Base-by-base conservation (phyloP, 2,329 filamentous ascomycete species). In the Zymoseptoria crescenta region DNA sequence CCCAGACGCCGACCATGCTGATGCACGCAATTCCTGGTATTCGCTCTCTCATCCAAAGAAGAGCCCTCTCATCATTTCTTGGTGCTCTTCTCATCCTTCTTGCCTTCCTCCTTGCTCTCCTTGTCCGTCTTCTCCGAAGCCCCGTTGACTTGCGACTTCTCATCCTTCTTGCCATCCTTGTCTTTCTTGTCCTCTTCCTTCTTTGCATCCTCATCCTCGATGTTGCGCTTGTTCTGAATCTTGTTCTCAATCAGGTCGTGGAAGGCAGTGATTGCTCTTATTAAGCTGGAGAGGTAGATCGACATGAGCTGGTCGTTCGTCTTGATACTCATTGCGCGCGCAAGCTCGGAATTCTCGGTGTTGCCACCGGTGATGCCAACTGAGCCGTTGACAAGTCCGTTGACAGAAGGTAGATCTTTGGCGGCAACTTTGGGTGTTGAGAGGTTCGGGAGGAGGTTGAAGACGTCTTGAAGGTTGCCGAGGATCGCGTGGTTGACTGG, bases 231-330 rank as follows among this genome's bases (percentile, higher is more conserved):
- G 78, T 99, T 99, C 80, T 97, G 93, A 67, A 97, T 96, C 83
- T 99, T 99, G 81, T 99, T 99, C 80, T 99, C 94, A 67, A 99
- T 99, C 67, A 99, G 79, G 74, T 99, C 94, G 75, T 99, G 94
- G 87, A 97, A 99, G 7, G 94, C 94, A 10, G 94, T 97, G 72
- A 99, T 99, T 59, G 94, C 94, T 62, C 94, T 85, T 76, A 99
- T 97, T 79, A 97, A 79, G 79, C 90, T 96, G 78, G 90, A 96
- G 57, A 99, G 82, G 76, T 99, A 99, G 74, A 99, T 97, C 56
- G 92, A 86, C 89, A 99, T 96, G 65, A 99, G 84, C 79, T 99
- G 94, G 75, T 99, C 94, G 72, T 99, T 99, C 60, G 93, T 97
- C 84, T 99, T 99, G 79, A 96, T 85, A 77, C 91, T 96, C 91